These are phyloP conservation scores for Aspergillus leporis DNA, from an alignment of 495 filamentous ascomycete genomes.

Conservation along the genomic window DNA sequence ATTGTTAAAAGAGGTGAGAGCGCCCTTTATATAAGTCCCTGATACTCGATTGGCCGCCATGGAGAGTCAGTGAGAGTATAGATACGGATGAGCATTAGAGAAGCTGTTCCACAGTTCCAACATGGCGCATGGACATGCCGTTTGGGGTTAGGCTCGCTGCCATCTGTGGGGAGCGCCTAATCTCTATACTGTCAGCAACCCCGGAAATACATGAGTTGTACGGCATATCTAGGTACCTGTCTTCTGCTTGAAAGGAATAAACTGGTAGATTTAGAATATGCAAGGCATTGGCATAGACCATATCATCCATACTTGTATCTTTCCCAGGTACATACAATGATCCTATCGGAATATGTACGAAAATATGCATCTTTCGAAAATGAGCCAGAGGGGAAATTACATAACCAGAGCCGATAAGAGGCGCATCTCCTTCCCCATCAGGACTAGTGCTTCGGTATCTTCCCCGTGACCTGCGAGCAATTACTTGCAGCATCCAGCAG, in stretches of 20 bases:
- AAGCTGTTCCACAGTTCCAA: background rate
- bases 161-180: slow-evolving; percentile 12
- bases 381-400: background rate
- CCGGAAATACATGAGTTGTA: background rate
- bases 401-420: slow-evolving; percentile 14
- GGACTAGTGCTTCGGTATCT: slow-evolving; percentile 11
- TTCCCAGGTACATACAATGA: no score
- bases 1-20: background rate
- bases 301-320: no score
- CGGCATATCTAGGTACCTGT: background rate
- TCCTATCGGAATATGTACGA: no score
- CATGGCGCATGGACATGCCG: slow-evolving; percentile 28
- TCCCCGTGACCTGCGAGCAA: background rate
- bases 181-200: background rate
- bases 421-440: slow-evolving; percentile 15
- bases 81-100: background rate
- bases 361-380: no score
- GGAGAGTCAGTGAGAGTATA: background rate
- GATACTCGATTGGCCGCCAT: background rate
- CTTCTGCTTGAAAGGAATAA: background rate
- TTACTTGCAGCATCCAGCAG: background rate
- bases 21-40: slow-evolving; percentile 4
- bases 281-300: no score
- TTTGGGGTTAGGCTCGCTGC: slow-evolving; percentile 19
- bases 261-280: background rate